A percentile compares a stretch with the other conserved stretches of the same genome.
Conservation (phyloP, 805 yeast species). For the Ogataea pignaliae region DNA sequence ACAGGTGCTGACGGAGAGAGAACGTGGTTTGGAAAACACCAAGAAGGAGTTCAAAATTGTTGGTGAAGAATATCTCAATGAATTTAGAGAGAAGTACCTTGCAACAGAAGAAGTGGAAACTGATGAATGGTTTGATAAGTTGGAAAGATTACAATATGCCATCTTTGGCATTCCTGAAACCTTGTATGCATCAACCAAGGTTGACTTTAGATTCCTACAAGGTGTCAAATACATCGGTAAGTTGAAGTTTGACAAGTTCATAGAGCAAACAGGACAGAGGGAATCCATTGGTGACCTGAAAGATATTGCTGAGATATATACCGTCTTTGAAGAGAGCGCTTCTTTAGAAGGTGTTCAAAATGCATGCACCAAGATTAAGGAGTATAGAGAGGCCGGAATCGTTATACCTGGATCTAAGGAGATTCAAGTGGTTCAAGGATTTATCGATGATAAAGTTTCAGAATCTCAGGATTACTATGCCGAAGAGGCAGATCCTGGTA, state of each 20-base stretch:
- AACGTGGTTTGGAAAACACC: constrained; percentile 61
- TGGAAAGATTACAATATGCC: constrained; percentile 77
- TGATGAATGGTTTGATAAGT: constrained; percentile 57
- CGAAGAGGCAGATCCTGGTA: constrained; percentile 5
- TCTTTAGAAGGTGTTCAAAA: constrained; percentile 31
- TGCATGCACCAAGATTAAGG: constrained; percentile 31
- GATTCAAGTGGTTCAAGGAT: constrained; percentile 32
- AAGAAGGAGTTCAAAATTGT: constrained; percentile 39
- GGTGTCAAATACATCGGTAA: constrained; percentile 71
- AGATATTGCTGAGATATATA: constrained; percentile 33
- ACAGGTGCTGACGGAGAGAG: constrained; percentile 84
- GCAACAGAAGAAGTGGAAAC: constrained; percentile 49
- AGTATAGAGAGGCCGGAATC: constrained; percentile 30
- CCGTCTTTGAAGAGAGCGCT: constrained; percentile 34
- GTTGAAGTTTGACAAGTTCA: constrained; percentile 56
- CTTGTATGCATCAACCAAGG: constrained; percentile 51
- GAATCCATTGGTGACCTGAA: constrained; percentile 40
- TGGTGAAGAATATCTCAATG: constrained; percentile 46
- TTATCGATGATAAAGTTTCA: constrained; percentile 29
- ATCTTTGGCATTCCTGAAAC: constrained; percentile 80
- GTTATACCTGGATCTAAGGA: constrained; percentile 33
- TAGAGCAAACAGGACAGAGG: constrained; percentile 27
- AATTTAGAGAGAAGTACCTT: constrained; percentile 57
- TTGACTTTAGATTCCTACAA: constrained; percentile 54
- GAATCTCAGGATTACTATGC: constrained; percentile 17